Percentiles rank a stretch among this genome's conserved stretches.
Conservation (phyloP, 2,329 filamentous ascomycete genomes). For the Penicillium glabrum region DNA sequence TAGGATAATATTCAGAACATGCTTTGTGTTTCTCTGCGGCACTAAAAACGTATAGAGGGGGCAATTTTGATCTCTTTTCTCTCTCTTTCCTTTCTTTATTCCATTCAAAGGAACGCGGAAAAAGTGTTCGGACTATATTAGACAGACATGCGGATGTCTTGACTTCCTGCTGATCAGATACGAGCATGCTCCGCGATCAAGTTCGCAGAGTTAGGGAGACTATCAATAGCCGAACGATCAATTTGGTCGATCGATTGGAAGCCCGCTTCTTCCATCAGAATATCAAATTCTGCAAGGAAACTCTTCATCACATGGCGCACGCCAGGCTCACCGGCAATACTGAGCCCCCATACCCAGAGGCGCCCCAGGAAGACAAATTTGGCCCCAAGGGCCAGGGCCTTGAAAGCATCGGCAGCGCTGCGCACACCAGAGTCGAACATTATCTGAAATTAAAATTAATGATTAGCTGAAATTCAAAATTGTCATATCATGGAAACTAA, state of each 20-base stretch:
- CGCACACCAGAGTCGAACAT: conserved; percentile 41
- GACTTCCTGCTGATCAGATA: neutral
- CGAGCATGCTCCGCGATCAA: neutral
- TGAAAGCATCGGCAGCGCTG: conserved; percentile 38
- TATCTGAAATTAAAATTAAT: neutral
- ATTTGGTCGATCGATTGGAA: conserved; percentile 56
- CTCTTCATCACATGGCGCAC: conserved; percentile 63
- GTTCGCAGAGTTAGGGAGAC: neutral
- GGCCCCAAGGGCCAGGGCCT: conserved; percentile 38
- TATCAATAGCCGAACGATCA: conserved; percentile 30
- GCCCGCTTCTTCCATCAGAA: conserved; percentile 60
- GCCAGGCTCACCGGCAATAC: conserved; percentile 60
- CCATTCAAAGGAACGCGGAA: too few species aligned
- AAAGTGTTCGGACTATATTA: too few species aligned
- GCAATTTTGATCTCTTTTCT: too few species aligned
- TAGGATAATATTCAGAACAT: too few species aligned
- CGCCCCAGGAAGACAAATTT: conserved; percentile 34
- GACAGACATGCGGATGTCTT: too few species aligned
- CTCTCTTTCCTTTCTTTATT: too few species aligned
- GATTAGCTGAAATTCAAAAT: neutral
- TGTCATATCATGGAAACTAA: neutral
- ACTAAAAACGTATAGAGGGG: too few species aligned
- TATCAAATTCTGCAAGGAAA: conserved; percentile 63
- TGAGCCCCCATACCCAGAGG: conserved; percentile 34
- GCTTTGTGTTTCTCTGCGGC: too few species aligned